These are phyloP conservation scores for Russula lepida DNA, from an alignment of 768 basidiomycete species.

Conservation along the genomic window DNA sequence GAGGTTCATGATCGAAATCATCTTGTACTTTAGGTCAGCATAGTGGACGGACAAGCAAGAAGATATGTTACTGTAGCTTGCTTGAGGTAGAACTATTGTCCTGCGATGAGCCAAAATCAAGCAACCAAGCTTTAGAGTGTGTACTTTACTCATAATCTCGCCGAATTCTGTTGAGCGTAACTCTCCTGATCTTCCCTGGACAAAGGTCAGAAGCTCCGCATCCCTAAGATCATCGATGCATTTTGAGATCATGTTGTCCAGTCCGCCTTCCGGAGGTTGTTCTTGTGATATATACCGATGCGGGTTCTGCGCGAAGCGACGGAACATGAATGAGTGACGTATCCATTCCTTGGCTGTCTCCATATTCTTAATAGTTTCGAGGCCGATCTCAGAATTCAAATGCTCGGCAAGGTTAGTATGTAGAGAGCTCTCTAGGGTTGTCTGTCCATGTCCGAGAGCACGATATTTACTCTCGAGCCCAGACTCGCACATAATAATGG, in stretches of 20 bases:
- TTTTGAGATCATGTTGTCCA: conserved; percentile 67
- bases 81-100: conserved; percentile 29
- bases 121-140: not conserved
- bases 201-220: conserved; percentile 49
- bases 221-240: conserved; percentile 53
- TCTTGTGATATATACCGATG: conserved; percentile 55
- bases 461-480: conserved; percentile 67
- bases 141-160: conserved; percentile 81
- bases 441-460: conserved; percentile 58
- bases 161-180: conserved; percentile 66
- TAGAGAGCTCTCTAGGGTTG: conserved; percentile 76
- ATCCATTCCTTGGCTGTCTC: conserved; percentile 77
- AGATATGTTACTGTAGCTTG: not conserved
- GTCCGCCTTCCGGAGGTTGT: conserved; percentile 59
- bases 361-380: conserved; percentile 70
- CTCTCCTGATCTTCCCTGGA: conserved; percentile 30
- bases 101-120: conserved; percentile 29
- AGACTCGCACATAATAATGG: conserved; percentile 74
- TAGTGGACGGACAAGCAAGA: conserved; percentile 2
- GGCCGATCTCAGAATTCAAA: conserved; percentile 86
- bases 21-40: conserved; percentile 33
- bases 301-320: conserved; percentile 80
- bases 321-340: conserved; percentile 75
- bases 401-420: conserved; percentile 83
- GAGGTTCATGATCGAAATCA: conserved; percentile 55